These are phyloP conservation scores for Nemania bipapillata DNA, from an alignment of 2,329 filamentous ascomycete genomes.

Conservation along the genomic window DNA sequence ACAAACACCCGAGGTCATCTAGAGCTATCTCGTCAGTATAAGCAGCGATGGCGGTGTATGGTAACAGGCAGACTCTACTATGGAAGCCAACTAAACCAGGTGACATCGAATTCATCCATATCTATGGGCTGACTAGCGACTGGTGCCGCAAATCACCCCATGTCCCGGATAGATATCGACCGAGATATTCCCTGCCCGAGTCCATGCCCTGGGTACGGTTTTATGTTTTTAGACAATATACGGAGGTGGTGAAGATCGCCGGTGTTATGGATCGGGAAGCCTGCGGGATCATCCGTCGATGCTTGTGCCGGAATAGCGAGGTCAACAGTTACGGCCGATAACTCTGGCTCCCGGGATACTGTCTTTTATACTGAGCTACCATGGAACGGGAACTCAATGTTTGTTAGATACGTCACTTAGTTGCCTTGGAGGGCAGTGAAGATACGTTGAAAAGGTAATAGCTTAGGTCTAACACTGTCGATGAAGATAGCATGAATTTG, in stretches of 20 bases:
- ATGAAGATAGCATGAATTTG: no score
- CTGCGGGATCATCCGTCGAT: conserved; percentile 22
- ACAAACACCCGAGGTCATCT: not conserved
- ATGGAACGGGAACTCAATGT: conserved; percentile 9
- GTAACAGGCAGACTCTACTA: conserved; percentile 7
- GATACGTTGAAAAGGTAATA: not conserved
- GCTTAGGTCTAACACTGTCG: no score
- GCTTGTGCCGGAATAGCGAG: conserved; percentile 9
- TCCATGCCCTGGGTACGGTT: conserved; percentile 5
- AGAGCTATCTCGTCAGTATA: not conserved
- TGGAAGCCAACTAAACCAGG: conserved; percentile 6
- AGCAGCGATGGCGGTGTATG: not conserved
- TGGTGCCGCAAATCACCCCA: conserved; percentile 8
- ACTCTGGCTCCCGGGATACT: not conserved
- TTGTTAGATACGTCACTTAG: conserved; percentile 13
- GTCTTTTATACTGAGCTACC: conserved; percentile 6
- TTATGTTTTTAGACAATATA: conserved; percentile 7
- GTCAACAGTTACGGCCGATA: not conserved
- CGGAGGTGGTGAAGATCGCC: conserved; percentile 20
- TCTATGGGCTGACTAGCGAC: conserved; percentile 7
- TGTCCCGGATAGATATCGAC: conserved; percentile 7
- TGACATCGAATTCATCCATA: conserved; percentile 14
- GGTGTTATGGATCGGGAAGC: not conserved
- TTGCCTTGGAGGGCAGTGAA: no score
- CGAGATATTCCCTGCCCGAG: conserved; percentile 7